phyloP scores from a whole-genome alignment of 208 protist species.

The Acanthamoeba divionensis region DNA sequence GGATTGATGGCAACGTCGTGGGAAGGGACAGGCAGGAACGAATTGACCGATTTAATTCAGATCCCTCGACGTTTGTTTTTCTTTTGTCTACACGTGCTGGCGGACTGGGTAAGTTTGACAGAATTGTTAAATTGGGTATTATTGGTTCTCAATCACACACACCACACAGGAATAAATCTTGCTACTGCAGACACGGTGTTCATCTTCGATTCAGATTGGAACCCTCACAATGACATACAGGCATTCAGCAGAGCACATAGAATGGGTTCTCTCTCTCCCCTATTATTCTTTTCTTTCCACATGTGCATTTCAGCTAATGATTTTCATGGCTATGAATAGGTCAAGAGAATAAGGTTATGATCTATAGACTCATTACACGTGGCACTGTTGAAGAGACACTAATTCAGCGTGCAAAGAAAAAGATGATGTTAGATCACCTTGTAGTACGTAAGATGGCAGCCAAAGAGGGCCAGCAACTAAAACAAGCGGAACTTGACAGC shows the following conservation, averaged over 20 bases:
- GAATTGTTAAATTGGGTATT: no score
- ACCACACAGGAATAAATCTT: slow-evolving; percentile 96
- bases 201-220: slow-evolving; percentile 92
- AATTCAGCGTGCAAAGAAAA: slow-evolving; percentile 84
- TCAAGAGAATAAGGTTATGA: slow-evolving; percentile 92
- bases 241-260: slow-evolving; percentile 62
- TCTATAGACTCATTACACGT: slow-evolving; percentile 89
- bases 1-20: slow-evolving; percentile 87
- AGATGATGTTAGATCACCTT: slow-evolving; percentile 86
- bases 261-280: no score
- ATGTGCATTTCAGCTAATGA: not conserved
- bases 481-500: slow-evolving; percentile 43
- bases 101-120: slow-evolving; percentile 83
- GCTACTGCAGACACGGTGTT: slow-evolving; percentile 96
- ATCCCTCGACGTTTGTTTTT: slow-evolving; percentile 85
- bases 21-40: slow-evolving; percentile 63
- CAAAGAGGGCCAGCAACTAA: not conserved
- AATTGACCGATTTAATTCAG: slow-evolving; percentile 83
- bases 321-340: slow-evolving; percentile 93
- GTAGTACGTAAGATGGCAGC: slow-evolving; percentile 84
- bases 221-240: slow-evolving; percentile 96
- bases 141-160: no score
- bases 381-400: slow-evolving; percentile 90
- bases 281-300: slow-evolving; percentile 37
- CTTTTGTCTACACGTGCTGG: slow-evolving; percentile 95